Base-by-base conservation (phyloP, 176 grass and related monocot species). In the Carex littledalei region DNA sequence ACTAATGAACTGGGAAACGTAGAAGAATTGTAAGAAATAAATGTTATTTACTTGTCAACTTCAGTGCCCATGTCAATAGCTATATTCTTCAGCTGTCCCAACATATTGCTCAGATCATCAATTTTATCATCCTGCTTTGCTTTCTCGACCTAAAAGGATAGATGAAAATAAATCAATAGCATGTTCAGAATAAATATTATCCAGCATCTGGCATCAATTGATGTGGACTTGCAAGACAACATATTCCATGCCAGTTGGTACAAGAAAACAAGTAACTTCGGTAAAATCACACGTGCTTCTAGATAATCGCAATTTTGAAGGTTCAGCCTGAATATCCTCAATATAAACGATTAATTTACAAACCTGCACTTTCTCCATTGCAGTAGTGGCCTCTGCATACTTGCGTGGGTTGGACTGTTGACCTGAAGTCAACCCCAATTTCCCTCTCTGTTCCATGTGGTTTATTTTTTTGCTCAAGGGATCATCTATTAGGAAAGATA, bases 21-120 rank as follows among this genome's bases (percentile, higher is more conserved):
- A 12, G 29, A 68, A 85, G 67, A 35, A 78, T 63, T 26, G 10
- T 64, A 57, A 63, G 35, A 16, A 16, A 81, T 18, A 78, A 56
- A 7, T 17, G 68, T 66, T 54, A 83, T 83, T 83, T 89, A 95
- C 93, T 84, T 91, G 34, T 89, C 89, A 81, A 95, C 87, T 84
- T 95, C 93, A 74, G 83, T 86, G 73, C 93, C 89, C 93, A 95
- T 95, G 84, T 93, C 93, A 12, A 95, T 83, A 54, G 91, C 89
- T 83, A 95, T 95, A 69, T 76, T 88, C 89, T 95, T 93, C 22
- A 95, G 84, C 43, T 89, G 67, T 76, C 87, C 91, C 85, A 95
- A 62, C 16, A 90, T 89, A 82, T 88, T 86, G 64, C 87, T 93
- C 54, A 95, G 77, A 84, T 91, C 93, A 24, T 88, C 82, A 74